Evolutionary conservation across 306 rosid species (phyloP), one percentile per base, ranked within the genome.

Genomic region (Lathyrus tuberosus): DNA sequence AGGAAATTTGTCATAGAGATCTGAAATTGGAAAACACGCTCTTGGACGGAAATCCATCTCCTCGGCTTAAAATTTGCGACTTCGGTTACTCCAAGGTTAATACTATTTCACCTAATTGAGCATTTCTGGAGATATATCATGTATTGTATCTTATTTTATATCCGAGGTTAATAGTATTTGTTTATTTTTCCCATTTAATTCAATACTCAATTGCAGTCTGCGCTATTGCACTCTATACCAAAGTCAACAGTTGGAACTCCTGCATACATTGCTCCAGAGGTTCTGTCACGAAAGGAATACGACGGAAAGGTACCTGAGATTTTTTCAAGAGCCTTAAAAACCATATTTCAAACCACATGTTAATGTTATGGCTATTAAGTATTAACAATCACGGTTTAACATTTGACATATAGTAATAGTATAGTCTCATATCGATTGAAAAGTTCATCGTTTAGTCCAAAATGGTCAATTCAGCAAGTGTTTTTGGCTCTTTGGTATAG

Each of bases 181-280:
- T 70, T 16, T 5, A 41, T 56, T 10, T 75, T 17, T 16, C 49
- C 15, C 40, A 10, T 47, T 73, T 57, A n/a, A 38, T 64, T 46
- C 48, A 28, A 66, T 63, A 47, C 63, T 67, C 54, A 51, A 46
- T 67, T 85, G 66, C 83, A 95, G 99, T 95, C 99, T 54, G 99
- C 86, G 66, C 40, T 95, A 67, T 78, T 95, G 77, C 99, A 95
- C 73, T 91, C 97, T 14, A 91, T 84, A 83, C 99, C 99, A 8
- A 95, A 95, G 79, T 95, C 99, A 65, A 89, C 99, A 0, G 99
- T 95, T 17, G 99, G 99, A 85, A 95, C 99, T 6, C 99, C 99
- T 41, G 99, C 99, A 37, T 95, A 95, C 81, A 95, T 95, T 62
- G 99, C 99, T 42, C 99, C 99, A 0, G 99, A 95, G 82, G 95